Conservation (phyloP, 371 early-diverging fungal genomes). For the Lichtheimia corymbifera region DNA sequence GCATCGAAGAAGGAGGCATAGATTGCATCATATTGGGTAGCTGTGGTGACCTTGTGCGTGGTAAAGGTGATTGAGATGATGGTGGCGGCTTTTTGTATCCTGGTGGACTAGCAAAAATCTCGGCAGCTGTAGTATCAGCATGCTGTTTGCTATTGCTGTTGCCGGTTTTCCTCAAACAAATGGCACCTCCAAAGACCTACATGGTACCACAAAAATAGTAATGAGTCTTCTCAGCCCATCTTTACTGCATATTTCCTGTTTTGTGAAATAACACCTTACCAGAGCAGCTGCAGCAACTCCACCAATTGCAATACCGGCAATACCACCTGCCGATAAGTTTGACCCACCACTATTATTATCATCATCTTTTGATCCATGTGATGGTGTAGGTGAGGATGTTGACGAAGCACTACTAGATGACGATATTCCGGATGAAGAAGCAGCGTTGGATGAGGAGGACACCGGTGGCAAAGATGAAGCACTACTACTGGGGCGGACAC, state of each 20-base stretch:
- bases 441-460: neutral
- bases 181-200: neutral
- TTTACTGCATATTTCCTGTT: neutral
- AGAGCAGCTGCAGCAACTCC: conserved; percentile 5
- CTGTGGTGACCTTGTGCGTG: neutral
- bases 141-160: conserved; percentile 2
- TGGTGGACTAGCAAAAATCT: conserved; percentile 8
- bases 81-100: neutral
- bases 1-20: neutral
- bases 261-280: conserved; percentile 1
- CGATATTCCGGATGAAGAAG: neutral
- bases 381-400: neutral
- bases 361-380: neutral
- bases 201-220: neutral
- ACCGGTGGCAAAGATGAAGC: neutral
- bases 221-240: neutral
- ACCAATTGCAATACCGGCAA: conserved; percentile 15
- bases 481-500: conserved; percentile 1
- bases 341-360: neutral
- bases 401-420: neutral
- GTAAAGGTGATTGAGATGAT: neutral
- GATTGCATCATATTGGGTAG: neutral
- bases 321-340: conserved; percentile 5
- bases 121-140: conserved; percentile 4
- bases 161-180: conserved; percentile 4